These are phyloP conservation scores for Solanum lycopersicoides DNA, from an alignment of 257 asterid species.

Conservation along the genomic window DNA sequence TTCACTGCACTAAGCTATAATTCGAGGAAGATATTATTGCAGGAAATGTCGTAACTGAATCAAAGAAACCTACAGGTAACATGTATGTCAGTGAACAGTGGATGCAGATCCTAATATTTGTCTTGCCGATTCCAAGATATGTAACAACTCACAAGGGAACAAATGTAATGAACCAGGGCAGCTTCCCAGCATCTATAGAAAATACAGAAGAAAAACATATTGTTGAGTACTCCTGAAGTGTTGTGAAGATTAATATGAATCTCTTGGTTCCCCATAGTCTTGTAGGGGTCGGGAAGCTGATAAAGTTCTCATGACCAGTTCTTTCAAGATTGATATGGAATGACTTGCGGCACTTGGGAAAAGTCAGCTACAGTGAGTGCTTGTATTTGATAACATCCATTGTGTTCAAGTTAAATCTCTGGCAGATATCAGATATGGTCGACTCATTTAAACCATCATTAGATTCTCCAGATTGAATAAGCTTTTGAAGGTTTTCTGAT, in stretches of 20 bases:
- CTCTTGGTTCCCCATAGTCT: neutral
- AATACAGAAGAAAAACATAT: neutral
- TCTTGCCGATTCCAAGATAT: neutral
- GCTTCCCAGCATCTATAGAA: neutral
- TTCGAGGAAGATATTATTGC: neutral
- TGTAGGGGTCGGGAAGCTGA: neutral
- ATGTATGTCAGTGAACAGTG: neutral
- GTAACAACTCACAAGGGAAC: neutral
- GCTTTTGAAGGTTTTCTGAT: constrained; percentile 57
- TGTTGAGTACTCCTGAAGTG: neutral
- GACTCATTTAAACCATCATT: constrained; percentile 34
- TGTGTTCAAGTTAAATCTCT: constrained; percentile 41
- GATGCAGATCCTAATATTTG: neutral
- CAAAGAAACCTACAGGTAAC: neutral
- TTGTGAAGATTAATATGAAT: neutral
- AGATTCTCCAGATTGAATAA: constrained; percentile 25
- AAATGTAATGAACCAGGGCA: neutral
- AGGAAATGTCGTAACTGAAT: neutral
- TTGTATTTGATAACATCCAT: constrained; percentile 54
- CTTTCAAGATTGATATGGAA: neutral
- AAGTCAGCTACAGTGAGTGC: constrained; percentile 27
- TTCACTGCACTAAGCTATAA: neutral
- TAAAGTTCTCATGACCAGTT: neutral
- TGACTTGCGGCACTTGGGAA: neutral
- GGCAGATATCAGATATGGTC: constrained; percentile 50